Evolutionary conservation across 192 early-diverging fungal species (phyloP).

Genomic region (Gryganskiella cystojenkinii): DNA sequence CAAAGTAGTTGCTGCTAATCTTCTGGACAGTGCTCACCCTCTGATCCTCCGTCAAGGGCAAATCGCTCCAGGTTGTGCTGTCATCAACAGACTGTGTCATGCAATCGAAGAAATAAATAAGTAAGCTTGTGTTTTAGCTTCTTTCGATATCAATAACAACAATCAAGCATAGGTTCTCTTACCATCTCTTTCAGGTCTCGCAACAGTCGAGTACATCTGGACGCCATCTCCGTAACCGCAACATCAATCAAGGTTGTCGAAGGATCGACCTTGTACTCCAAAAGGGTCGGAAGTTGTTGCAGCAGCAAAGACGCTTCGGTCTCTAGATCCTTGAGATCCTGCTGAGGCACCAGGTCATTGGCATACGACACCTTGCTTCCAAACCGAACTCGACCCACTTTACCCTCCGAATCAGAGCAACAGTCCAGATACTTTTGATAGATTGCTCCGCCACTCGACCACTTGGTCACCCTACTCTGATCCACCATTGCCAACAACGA

Average conservation of each 20-base stretch:
- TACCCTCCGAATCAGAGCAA: slow-evolving; percentile 41
- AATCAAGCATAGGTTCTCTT: not conserved
- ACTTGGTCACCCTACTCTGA: slow-evolving; percentile 25
- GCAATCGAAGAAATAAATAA: not conserved
- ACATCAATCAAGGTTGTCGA: slow-evolving; percentile 11
- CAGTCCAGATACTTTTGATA: slow-evolving; percentile 45
- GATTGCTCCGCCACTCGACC: slow-evolving; percentile 41
- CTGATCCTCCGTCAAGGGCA: slow-evolving; percentile 34
- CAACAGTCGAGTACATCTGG: slow-evolving; percentile 30
- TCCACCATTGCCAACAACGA: slow-evolving; percentile 54
- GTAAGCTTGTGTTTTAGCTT: not conserved
- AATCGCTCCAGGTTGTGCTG: slow-evolving; percentile 9
- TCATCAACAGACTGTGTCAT: slow-evolving; percentile 24
- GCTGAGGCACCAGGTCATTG: slow-evolving; percentile 26
- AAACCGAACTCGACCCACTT: slow-evolving; percentile 2
- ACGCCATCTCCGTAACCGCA: slow-evolving; percentile 37
- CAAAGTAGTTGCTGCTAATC: slow-evolving; percentile 48
- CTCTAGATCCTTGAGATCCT: slow-evolving; percentile 26
- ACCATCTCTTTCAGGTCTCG: slow-evolving; percentile 35
- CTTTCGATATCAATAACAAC: not conserved
- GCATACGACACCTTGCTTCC: slow-evolving; percentile 27
- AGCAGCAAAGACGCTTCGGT: slow-evolving; percentile 15
- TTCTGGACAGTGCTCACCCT: slow-evolving; percentile 36
- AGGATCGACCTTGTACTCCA: not conserved
- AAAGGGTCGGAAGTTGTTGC: slow-evolving; percentile 16